phyloP scores from a whole-genome alignment of 768 basidiomycete genomes.

The Rhizopogon roseolus region DNA sequence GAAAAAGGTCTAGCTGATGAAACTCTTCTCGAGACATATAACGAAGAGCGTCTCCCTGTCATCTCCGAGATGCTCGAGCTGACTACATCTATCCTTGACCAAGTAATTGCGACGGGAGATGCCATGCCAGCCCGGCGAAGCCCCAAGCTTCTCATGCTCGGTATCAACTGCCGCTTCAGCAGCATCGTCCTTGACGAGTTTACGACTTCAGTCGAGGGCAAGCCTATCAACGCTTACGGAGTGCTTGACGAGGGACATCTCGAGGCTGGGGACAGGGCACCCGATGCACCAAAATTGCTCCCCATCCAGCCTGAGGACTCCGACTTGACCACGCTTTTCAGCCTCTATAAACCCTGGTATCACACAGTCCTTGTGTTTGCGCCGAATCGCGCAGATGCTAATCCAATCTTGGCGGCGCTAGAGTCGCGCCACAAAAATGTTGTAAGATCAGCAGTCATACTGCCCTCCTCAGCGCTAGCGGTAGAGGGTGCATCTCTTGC shows the following conservation, averaged over 20 bases:
- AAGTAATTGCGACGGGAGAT: background rate
- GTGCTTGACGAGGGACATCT: conserved; percentile 20
- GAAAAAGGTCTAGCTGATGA: conserved; percentile 29
- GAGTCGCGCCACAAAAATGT: background rate
- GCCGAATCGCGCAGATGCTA: conserved; percentile 4
- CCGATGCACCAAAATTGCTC: conserved; percentile 34
- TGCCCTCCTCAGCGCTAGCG: conserved; percentile 3
- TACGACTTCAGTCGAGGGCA: background rate
- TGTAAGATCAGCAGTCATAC: conserved; percentile 10
- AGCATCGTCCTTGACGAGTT: conserved; percentile 33
- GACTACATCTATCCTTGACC: conserved; percentile 23
- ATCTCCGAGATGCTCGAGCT: conserved; percentile 40
- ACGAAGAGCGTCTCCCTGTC: conserved; percentile 40
- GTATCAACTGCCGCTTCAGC: conserved; percentile 32
- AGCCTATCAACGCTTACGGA: conserved; percentile 10
- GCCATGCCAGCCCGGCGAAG: background rate
- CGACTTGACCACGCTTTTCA: conserved; percentile 14
- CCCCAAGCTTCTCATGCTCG: conserved; percentile 17
- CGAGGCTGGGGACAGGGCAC: conserved; percentile 40
- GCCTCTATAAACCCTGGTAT: conserved; percentile 14
- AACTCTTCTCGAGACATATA: conserved; percentile 36
- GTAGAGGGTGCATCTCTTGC: background rate
- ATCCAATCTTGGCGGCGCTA: conserved; percentile 6
- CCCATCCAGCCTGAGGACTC: conserved; percentile 4
- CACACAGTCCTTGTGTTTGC: conserved; percentile 29